Conservation (phyloP, 2,329 filamentous ascomycete species). For the Colletotrichum shisoi region DNA sequence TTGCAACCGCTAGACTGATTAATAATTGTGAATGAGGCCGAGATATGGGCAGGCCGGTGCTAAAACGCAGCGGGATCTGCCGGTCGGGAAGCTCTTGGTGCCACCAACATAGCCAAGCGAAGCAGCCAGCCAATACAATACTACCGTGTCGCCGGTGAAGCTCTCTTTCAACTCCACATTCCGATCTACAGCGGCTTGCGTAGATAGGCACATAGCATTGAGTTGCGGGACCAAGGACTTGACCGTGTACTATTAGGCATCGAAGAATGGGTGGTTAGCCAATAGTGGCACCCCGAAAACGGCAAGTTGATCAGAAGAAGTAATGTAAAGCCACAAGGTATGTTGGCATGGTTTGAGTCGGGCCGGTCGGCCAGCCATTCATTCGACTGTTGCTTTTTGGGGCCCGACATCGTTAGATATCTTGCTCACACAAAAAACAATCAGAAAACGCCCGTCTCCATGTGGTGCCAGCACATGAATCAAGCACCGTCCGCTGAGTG, state of each 20-base stretch:
- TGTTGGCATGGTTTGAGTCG: conserved; percentile 7
- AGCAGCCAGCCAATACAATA: background rate
- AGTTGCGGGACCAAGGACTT: conserved; percentile 1
- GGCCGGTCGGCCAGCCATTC: background rate
- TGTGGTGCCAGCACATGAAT: conserved; percentile 28
- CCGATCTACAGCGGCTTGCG: conserved; percentile 36
- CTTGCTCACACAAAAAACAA: conserved; percentile 5
- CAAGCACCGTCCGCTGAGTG: background rate
- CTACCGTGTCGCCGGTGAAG: background rate
- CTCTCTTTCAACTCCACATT: conserved; percentile 16
- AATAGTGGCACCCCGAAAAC: background rate
- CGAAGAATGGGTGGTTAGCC: background rate
- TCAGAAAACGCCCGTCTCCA: conserved; percentile 3
- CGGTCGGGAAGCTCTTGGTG: background rate
- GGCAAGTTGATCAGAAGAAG: conserved; percentile 20
- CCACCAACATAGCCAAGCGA: background rate
- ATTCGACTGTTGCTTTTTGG: background rate
- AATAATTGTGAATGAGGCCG: background rate
- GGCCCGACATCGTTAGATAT: background rate
- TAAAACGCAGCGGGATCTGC: background rate
- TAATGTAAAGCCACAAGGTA: background rate
- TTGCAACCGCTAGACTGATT: background rate
- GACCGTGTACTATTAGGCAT: background rate
- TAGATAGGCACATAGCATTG: background rate
- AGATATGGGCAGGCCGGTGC: background rate